These are phyloP conservation scores for Leonotis leonurus DNA, from an alignment of 257 asterid species.

Conservation along the genomic window DNA sequence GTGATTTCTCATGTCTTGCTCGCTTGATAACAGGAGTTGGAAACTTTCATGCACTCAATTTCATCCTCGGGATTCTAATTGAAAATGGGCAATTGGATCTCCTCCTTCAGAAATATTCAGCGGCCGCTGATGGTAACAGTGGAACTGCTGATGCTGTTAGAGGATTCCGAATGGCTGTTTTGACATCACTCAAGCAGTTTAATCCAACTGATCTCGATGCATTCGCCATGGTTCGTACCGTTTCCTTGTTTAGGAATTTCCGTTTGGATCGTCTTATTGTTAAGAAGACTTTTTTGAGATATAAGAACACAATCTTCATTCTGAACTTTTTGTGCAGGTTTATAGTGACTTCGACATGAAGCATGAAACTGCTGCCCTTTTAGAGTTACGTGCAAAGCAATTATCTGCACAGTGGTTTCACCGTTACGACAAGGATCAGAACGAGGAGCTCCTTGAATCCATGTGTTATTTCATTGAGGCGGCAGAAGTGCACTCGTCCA, in stretches of 20 bases:
- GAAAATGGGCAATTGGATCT: slow-evolving; percentile 95
- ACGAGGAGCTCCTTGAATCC: slow-evolving; percentile 80
- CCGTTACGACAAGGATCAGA: slow-evolving; percentile 73
- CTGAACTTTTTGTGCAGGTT: slow-evolving; percentile 42
- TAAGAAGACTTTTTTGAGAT: slow-evolving; percentile 12
- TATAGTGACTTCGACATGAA: slow-evolving; percentile 95
- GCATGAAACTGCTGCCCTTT: slow-evolving; percentile 82
- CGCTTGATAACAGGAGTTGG: slow-evolving; percentile 98
- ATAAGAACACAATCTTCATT: too few species aligned
- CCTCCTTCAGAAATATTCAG: slow-evolving; percentile 87
- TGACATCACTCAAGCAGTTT: slow-evolving; percentile 85
- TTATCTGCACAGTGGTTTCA: slow-evolving; percentile 66
- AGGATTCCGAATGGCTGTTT: slow-evolving; percentile 97
- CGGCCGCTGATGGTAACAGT: slow-evolving; percentile 76
- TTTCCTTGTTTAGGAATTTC: background rate
- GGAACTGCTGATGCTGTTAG: slow-evolving; percentile 81
- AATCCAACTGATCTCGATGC: slow-evolving; percentile 88
- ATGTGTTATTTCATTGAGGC: slow-evolving; percentile 87
- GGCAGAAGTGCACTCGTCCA: slow-evolving; percentile 88
- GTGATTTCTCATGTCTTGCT: slow-evolving; percentile 94
- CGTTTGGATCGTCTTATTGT: background rate
- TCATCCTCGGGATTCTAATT: slow-evolving; percentile 88
- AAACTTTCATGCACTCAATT: slow-evolving; percentile 83
- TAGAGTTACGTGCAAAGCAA: slow-evolving; percentile 71
- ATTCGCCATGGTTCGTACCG: slow-evolving; percentile 65